Evolutionary conservation across 345 rosid species (phyloP).

Genomic region (Kernera saxatilis): DNA sequence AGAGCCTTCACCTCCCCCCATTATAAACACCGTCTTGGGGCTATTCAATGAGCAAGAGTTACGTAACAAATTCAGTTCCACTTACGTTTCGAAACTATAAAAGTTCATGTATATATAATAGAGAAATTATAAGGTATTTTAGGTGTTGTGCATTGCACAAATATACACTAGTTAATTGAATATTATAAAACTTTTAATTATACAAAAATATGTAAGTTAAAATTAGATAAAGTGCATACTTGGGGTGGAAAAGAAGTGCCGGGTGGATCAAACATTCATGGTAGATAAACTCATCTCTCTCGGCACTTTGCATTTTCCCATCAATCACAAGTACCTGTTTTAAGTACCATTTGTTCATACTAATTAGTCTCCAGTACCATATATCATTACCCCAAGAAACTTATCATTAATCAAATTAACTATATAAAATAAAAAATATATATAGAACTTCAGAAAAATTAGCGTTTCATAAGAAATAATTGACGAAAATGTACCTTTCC

Average conservation of each 20-base stretch:
- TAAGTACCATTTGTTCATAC: background rate
- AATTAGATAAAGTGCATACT: conserved; percentile 32
- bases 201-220: background rate
- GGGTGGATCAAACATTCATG: conserved; percentile 95
- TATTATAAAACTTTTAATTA: too few species aligned
- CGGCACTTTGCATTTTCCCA: conserved; percentile 99
- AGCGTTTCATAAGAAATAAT: background rate
- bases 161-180: background rate
- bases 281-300: conserved; percentile 85
- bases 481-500: conserved; percentile 54
- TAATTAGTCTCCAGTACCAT: background rate
- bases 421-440: background rate
- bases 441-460: background rate
- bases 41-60: conserved; percentile 31
- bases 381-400: background rate
- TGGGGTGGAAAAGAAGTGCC: conserved; percentile 66
- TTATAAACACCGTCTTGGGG: conserved; percentile 69
- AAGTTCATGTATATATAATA: background rate
- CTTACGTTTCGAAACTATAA: background rate
- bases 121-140: background rate
- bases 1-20: conserved; percentile 99
- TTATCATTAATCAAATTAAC: background rate
- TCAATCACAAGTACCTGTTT: conserved; percentile 79
- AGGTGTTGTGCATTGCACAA: background rate
- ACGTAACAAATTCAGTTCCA: background rate